Conservation (phyloP, 2,329 filamentous ascomycete genomes). For the Xylaria sp. region DNA sequence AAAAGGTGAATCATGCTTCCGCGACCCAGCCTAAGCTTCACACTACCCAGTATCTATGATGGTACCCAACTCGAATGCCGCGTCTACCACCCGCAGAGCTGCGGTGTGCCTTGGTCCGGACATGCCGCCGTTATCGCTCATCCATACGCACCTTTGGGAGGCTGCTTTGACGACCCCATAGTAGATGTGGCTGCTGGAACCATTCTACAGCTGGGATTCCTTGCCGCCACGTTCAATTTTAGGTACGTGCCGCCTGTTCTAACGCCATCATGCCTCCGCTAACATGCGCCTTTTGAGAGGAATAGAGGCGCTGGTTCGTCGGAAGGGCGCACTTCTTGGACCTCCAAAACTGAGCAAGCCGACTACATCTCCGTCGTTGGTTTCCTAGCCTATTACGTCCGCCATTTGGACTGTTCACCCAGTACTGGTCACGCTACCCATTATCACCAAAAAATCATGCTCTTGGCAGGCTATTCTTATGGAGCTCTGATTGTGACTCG, state of each 20-base stretch:
- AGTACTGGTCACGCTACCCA: not conserved
- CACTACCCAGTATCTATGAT: conserved; percentile 87
- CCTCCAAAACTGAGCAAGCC: conserved; percentile 78
- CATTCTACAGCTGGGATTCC: conserved; percentile 75
- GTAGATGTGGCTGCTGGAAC: conserved; percentile 73
- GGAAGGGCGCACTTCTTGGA: conserved; percentile 86
- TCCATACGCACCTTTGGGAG: conserved; percentile 89
- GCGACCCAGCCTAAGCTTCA: conserved; percentile 72
- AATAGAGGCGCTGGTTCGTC: conserved; percentile 80
- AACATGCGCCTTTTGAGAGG: conserved; percentile 19
- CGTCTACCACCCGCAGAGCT: conserved; percentile 75
- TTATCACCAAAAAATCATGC: conserved; percentile 46
- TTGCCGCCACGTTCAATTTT: conserved; percentile 93
- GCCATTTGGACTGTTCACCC: conserved; percentile 63
- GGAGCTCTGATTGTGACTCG: conserved; percentile 83
- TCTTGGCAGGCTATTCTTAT: conserved; percentile 88
- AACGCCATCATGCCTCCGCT: not conserved
- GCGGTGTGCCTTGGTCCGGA: conserved; percentile 55
- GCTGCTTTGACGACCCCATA: conserved; percentile 83
- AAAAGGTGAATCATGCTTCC: conserved; percentile 59
- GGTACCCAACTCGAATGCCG: conserved; percentile 80
- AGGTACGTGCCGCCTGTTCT: conserved; percentile 57
- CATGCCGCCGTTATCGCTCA: conserved; percentile 76
- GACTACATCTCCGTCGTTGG: conserved; percentile 88
- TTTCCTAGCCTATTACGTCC: conserved; percentile 80